A percentile compares a stretch with the other conserved stretches of the same genome.
phyloP scores from a whole-genome alignment of 306 rosid species.

The Betula pendula region DNA sequence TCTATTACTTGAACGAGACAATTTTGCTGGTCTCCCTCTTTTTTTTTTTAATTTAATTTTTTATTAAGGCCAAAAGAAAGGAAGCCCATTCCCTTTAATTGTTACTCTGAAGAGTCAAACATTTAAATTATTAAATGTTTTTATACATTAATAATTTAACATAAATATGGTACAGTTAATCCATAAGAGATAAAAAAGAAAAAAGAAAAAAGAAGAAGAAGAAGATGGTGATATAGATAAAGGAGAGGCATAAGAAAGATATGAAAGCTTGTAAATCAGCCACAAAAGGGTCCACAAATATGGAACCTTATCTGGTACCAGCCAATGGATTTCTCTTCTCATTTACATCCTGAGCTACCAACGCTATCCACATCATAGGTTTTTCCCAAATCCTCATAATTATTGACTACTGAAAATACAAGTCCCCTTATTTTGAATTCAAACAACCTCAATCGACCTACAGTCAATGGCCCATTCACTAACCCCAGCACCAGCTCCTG shows the following conservation, averaged over 20 bases:
- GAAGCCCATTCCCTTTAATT: no score
- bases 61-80: neutral
- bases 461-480: slow-evolving; percentile 60
- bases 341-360: slow-evolving; percentile 11
- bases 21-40: no score
- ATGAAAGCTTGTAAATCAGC: slow-evolving; percentile 15
- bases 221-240: neutral
- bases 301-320: slow-evolving; percentile 58
- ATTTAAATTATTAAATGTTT: no score
- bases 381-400: neutral
- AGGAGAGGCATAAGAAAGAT: neutral
- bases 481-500: slow-evolving; percentile 40
- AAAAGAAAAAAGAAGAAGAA: no score
- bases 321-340: slow-evolving; percentile 53
- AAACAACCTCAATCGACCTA: neutral
- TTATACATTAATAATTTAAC: neutral
- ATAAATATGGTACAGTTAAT: neutral
- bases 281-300: slow-evolving; percentile 54
- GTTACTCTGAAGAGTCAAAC: no score
- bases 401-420: neutral
- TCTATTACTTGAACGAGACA: no score
- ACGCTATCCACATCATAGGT: slow-evolving; percentile 32
- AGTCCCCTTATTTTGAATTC: neutral
- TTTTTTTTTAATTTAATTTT: neutral
- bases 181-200: no score